Percentiles rank a stretch among this genome's conserved stretches.
Conservation (phyloP, 1,284 basidiomycete species). For the Ustilago hordei region DNA sequence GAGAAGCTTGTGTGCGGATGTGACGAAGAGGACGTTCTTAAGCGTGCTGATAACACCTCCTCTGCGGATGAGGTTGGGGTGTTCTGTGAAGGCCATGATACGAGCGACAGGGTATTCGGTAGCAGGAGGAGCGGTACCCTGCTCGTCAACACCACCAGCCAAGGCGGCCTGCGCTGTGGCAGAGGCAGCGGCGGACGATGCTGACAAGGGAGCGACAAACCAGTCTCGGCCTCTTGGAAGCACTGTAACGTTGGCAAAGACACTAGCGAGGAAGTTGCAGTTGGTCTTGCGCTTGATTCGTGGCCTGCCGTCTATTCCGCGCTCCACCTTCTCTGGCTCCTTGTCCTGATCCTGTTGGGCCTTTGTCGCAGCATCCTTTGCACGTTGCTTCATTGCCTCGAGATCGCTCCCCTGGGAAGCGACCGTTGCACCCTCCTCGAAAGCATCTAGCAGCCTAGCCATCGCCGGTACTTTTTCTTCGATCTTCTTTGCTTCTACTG, state of each 20-base stretch:
- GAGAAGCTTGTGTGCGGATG: constrained; percentile 62
- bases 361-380: constrained; percentile 47
- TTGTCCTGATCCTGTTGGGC: constrained; percentile 36
- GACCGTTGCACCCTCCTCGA: constrained; percentile 68
- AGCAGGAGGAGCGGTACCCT: constrained; percentile 32
- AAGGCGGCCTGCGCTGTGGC: constrained; percentile 53
- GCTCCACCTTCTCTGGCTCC: constrained; percentile 48
- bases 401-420: constrained; percentile 55
- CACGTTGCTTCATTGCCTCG: constrained; percentile 62
- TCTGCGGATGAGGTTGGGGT: constrained; percentile 67
- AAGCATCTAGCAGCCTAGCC: constrained; percentile 63
- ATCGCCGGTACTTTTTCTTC: constrained; percentile 64
- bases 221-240: constrained; percentile 65
- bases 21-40: constrained; percentile 68
- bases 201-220: constrained; percentile 60
- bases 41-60: constrained; percentile 67
- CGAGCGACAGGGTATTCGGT: constrained; percentile 65
- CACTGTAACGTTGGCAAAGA: constrained; percentile 68
- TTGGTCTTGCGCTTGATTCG: constrained; percentile 65
- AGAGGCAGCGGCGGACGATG: constrained; percentile 49
- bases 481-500: constrained; percentile 51
- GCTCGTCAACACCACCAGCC: constrained; percentile 33
- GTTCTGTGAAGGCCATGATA: constrained; percentile 67
- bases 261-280: constrained; percentile 69
- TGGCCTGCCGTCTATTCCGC: constrained; percentile 52